Evolutionary conservation across 768 basidiomycete species (phyloP).

Genomic region (Tylopilus sp.): DNA sequence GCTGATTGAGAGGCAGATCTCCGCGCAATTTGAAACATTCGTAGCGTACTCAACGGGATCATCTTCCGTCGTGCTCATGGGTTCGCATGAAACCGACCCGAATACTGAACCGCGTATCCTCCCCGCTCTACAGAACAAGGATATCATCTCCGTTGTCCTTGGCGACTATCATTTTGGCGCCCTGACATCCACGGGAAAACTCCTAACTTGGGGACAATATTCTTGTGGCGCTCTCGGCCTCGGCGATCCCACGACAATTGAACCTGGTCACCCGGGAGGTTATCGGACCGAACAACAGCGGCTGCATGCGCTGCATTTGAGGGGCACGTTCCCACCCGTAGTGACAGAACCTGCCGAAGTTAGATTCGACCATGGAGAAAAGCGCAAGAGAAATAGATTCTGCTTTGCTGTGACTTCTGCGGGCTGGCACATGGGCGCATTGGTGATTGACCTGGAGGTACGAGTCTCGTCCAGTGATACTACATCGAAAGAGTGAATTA

Average conservation of each 20-base stretch:
- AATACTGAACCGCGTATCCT: constrained; percentile 55
- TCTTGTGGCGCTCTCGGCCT: constrained; percentile 82
- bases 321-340: constrained; percentile 31
- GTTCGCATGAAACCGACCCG: constrained; percentile 45
- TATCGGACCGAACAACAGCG: constrained; percentile 41
- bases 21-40: constrained; percentile 81
- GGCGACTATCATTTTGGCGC: constrained; percentile 95
- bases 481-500: not conserved
- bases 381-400: constrained; percentile 54
- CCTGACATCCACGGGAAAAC: constrained; percentile 69
- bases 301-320: constrained; percentile 25
- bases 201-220: constrained; percentile 79
- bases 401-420: constrained; percentile 79
- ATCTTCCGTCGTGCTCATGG: constrained; percentile 73
- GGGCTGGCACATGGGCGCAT: constrained; percentile 91
- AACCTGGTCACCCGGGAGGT: constrained; percentile 57
- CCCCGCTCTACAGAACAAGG: constrained; percentile 68
- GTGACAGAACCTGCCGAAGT: constrained; percentile 67
- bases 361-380: constrained; percentile 60
- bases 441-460: constrained; percentile 84
- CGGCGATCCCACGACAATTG: constrained; percentile 62
- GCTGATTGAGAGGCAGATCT: constrained; percentile 48
- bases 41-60: constrained; percentile 74
- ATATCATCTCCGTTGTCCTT: constrained; percentile 81
- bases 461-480: not conserved